Conservation (phyloP, 495 filamentous ascomycete species). For the Aspergillus diversus region DNA sequence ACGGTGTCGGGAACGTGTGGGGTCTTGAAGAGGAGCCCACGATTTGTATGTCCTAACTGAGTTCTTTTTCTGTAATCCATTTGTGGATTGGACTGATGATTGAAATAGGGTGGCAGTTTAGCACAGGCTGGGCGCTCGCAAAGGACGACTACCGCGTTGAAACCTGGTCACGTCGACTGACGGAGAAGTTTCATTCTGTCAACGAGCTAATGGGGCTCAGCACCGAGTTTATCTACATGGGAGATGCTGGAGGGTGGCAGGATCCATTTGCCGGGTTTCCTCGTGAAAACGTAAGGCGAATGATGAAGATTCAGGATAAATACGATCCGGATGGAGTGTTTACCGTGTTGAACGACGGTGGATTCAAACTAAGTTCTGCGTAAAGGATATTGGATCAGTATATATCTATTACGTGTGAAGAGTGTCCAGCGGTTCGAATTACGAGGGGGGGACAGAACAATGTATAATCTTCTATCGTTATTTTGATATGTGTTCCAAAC, state of each 20-base stretch:
- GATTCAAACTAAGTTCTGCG: conserved; percentile 27
- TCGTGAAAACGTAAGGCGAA: conserved; percentile 31
- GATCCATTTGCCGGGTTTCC: conserved; percentile 46
- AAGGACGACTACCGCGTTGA: conserved; percentile 37
- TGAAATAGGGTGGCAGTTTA: conserved; percentile 34
- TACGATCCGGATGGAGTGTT: conserved; percentile 41
- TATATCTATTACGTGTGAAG: no score
- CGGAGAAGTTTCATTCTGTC: conserved; percentile 26
- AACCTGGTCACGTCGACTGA: conserved; percentile 31
- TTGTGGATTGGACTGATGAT: conserved; percentile 5
- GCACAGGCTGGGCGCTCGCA: conserved; percentile 31
- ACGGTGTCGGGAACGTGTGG: conserved; percentile 46
- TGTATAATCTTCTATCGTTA: no score
- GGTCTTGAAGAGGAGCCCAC: conserved; percentile 32
- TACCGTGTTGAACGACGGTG: conserved; percentile 32
- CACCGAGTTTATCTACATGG: conserved; percentile 38
- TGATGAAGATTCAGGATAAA: conserved; percentile 35
- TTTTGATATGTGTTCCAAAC: no score
- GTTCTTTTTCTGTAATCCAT: not conserved
- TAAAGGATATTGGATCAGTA: not conserved
- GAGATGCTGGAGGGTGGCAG: conserved; percentile 46
- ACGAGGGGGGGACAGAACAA: no score
- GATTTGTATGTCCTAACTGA: conserved; percentile 25
- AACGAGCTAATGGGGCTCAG: conserved; percentile 27
- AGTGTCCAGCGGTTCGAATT: no score